These are phyloP conservation scores for Diaporthe humulicola DNA, from an alignment of 2,329 filamentous ascomycete genomes.

Conservation along the genomic window DNA sequence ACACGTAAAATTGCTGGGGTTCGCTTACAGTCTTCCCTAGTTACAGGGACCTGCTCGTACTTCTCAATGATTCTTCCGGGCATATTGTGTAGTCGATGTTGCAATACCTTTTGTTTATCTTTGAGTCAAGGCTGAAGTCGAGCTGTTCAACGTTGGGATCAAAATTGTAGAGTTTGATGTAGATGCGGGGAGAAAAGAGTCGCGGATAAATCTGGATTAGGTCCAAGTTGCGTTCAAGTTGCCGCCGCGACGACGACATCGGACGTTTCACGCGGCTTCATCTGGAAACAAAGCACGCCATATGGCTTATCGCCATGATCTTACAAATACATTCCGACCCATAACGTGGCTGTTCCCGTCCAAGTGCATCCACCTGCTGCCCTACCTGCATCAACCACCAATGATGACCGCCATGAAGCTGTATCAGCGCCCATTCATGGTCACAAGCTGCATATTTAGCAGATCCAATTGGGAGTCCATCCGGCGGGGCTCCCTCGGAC, in stretches of 20 bases:
- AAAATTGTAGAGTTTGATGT: background rate
- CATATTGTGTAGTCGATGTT: constrained; percentile 40
- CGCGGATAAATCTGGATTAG: background rate
- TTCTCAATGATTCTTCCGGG: constrained; percentile 46
- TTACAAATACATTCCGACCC: constrained; percentile 15
- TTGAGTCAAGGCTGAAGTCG: background rate
- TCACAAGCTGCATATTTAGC: background rate
- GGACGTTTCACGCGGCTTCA: background rate
- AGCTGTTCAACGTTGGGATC: background rate
- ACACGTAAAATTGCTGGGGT: background rate
- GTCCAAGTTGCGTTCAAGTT: background rate
- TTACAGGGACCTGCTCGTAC: constrained; percentile 48
- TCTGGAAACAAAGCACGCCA: constrained; percentile 13
- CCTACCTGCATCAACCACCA: constrained; percentile 10
- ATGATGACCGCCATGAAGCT: background rate
- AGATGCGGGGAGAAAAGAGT: background rate
- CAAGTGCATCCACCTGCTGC: background rate
- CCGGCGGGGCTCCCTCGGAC: background rate
- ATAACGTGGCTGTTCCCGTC: background rate
- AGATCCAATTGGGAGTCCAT: background rate
- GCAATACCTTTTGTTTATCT: background rate
- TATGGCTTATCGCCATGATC: constrained; percentile 12
- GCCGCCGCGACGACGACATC: constrained; percentile 7
- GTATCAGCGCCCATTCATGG: constrained; percentile 1
- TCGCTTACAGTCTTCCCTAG: constrained; percentile 45